Conservation (phyloP, 2,329 filamentous ascomycete species). For the Fusarium pseudonygamai region DNA sequence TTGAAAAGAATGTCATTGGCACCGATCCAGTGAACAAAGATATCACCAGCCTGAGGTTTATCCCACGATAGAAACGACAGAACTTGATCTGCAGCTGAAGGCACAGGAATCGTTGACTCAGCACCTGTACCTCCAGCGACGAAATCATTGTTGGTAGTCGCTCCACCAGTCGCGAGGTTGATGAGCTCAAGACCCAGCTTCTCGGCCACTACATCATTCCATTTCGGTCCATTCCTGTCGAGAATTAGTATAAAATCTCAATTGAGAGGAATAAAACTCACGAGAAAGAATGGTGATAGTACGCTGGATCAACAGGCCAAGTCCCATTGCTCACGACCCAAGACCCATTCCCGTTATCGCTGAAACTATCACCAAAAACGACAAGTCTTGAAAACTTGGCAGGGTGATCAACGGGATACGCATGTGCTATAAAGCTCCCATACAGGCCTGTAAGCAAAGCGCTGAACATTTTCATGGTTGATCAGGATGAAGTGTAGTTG, state of each 20-base stretch:
- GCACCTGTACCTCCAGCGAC: slow-evolving; percentile 22
- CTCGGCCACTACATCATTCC: slow-evolving; percentile 19
- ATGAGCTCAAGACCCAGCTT: slow-evolving; percentile 13
- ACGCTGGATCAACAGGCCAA: slow-evolving; percentile 29
- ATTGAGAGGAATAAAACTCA: accelerated
- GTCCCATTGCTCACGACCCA: slow-evolving; percentile 29
- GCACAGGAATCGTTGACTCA: slow-evolving; percentile 16
- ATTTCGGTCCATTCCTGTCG: slow-evolving; percentile 7
- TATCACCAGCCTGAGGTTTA: background rate
- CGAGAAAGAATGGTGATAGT: slow-evolving; percentile 29
- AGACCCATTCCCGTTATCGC: slow-evolving; percentile 30
- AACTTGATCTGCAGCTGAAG: slow-evolving; percentile 20
- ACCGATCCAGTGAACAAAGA: slow-evolving; percentile 31
- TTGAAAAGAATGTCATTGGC: slow-evolving; percentile 30
- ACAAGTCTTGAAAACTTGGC: background rate
- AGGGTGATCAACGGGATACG: background rate
- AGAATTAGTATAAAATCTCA: background rate
- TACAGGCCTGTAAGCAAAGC: background rate
- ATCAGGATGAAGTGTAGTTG: background rate
- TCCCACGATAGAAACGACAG: slow-evolving; percentile 8
- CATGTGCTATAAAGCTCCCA: background rate
- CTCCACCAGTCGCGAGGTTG: slow-evolving; percentile 26
- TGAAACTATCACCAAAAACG: slow-evolving; percentile 34
- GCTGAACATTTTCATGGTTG: background rate
- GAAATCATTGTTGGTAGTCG: slow-evolving; percentile 20